Conservation (phyloP, 2,329 filamentous ascomycete species). For the Colletotrichum shisoi region DNA sequence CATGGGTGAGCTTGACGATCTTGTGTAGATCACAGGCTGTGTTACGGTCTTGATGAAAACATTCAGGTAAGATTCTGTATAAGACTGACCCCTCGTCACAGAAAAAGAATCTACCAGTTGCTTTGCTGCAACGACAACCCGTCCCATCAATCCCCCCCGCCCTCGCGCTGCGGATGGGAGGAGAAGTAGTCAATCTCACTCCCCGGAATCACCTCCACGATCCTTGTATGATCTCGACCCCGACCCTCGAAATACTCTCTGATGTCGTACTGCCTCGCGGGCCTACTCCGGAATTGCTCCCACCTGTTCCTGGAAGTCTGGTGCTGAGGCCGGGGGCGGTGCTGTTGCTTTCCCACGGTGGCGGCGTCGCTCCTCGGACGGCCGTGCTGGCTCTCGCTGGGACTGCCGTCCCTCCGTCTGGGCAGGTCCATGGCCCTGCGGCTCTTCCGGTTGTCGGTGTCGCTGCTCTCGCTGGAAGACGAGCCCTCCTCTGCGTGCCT, state of each 20-base stretch:
- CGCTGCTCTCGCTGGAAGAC: slow-evolving; percentile 10
- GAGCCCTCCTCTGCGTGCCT: background rate
- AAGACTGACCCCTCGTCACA: no score
- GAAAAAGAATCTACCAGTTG: background rate
- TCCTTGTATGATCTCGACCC: slow-evolving; percentile 16
- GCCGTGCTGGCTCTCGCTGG: slow-evolving; percentile 2
- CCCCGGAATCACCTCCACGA: slow-evolving; percentile 30
- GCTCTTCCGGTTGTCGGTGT: background rate
- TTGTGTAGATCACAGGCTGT: no score
- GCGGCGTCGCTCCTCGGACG: slow-evolving; percentile 23
- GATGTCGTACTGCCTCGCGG: slow-evolving; percentile 19
- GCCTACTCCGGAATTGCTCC: slow-evolving; percentile 11
- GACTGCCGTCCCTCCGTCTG: background rate
- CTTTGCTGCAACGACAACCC: background rate
- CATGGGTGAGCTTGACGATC: no score
- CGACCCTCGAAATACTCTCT: slow-evolving; percentile 14
- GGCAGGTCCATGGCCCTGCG: background rate
- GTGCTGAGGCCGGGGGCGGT: background rate
- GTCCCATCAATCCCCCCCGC: background rate
- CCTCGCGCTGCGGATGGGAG: background rate
- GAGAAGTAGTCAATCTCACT: slow-evolving; percentile 24
- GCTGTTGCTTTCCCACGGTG: slow-evolving; percentile 12
- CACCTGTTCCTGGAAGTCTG: slow-evolving; percentile 23
- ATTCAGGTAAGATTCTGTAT: no score
- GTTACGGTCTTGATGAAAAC: no score